phyloP scores from a whole-genome alignment of 768 basidiomycete genomes.

The Leccinum ochraceum region DNA sequence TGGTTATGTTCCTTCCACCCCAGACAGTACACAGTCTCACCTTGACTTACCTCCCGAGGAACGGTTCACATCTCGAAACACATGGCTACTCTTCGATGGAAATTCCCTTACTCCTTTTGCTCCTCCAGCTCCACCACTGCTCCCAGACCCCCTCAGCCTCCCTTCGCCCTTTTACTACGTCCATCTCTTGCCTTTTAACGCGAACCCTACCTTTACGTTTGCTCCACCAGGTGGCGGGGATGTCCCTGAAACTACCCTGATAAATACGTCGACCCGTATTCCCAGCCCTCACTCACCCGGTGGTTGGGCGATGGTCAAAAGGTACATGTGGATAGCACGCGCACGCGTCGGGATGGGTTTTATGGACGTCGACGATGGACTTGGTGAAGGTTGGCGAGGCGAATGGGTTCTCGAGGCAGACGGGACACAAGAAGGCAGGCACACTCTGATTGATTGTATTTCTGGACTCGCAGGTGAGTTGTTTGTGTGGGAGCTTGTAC shows the following conservation, averaged over 20 bases:
- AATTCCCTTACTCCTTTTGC: slow-evolving; percentile 57
- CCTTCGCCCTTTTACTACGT: slow-evolving; percentile 78
- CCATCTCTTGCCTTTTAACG: slow-evolving; percentile 53
- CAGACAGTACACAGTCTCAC: slow-evolving; percentile 29
- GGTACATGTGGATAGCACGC: slow-evolving; percentile 66
- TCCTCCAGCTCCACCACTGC: slow-evolving; percentile 51
- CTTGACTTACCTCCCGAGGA: slow-evolving; percentile 22
- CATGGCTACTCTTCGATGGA: slow-evolving; percentile 81
- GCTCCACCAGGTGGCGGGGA: slow-evolving; percentile 34
- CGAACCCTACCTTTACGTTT: slow-evolving; percentile 28
- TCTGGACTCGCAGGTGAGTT: slow-evolving; percentile 35
- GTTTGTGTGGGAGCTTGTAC: slow-evolving; percentile 54
- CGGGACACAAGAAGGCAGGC: slow-evolving; percentile 67
- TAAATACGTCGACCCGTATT: slow-evolving; percentile 40
- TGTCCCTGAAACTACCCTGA: slow-evolving; percentile 50
- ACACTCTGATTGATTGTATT: slow-evolving; percentile 57
- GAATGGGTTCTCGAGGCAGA: slow-evolving; percentile 81
- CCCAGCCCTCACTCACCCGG: slow-evolving; percentile 60
- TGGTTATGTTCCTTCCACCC: slow-evolving; percentile 62
- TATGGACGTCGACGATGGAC: slow-evolving; percentile 37
- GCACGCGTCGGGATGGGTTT: slow-evolving; percentile 41
- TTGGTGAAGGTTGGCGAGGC: slow-evolving; percentile 71
- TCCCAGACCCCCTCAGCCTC: slow-evolving; percentile 58
- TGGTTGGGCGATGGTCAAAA: slow-evolving; percentile 60
- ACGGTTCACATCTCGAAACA: slow-evolving; percentile 29